Base-by-base conservation (phyloP, 23 red algal genomes). In the Gracilaria gracilis region DNA sequence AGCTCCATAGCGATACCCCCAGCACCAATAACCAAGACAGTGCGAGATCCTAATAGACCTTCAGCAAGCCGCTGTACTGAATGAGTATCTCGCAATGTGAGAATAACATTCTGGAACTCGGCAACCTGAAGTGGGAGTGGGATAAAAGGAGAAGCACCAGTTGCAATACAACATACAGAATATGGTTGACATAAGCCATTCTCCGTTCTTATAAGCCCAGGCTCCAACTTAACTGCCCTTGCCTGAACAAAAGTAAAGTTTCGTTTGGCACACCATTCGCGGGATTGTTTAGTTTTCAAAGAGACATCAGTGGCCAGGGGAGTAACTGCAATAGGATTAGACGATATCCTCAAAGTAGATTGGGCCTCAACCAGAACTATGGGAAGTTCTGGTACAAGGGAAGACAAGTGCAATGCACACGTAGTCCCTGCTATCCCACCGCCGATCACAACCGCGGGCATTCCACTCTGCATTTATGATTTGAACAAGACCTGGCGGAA, bases 1-100 rank as follows among this genome's bases (percentile, higher is more conserved):
- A 98, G 47, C 80, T 98, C 96, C 84, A 98, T 81, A 13, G 83
- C 96, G 85, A 98, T 98, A 35, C 96, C 93, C 20, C 96, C 96
- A 38, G 91, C 95, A 7, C 96, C 96, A 21, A 98, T 66, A 42
- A 98, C 58, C 61, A 84, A 51, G 29, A 95, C 34, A 27, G 83
- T 55, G 39, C 67, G 57, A 23, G 87, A 54, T 21, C 69, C 34
- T 21, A 29, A 49, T 35, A 97, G 57, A 29, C 33, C 19, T 15
- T 32, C 11, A 29, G 64, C 25, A 24, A 97, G 80, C 1, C 54
- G 67, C 24, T 85, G 78, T 17, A 93, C 90, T 27, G 75, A 84
- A 57, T 94, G 71, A 28, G 25, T 66, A 81, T 97, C 95, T 3
- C 95, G 89, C 37, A 97, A 35, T 49, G 85, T 91, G 31, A 90